These are phyloP conservation scores for Spergularia azorica DNA, from an alignment of 179 eudicot species.

Conservation along the genomic window DNA sequence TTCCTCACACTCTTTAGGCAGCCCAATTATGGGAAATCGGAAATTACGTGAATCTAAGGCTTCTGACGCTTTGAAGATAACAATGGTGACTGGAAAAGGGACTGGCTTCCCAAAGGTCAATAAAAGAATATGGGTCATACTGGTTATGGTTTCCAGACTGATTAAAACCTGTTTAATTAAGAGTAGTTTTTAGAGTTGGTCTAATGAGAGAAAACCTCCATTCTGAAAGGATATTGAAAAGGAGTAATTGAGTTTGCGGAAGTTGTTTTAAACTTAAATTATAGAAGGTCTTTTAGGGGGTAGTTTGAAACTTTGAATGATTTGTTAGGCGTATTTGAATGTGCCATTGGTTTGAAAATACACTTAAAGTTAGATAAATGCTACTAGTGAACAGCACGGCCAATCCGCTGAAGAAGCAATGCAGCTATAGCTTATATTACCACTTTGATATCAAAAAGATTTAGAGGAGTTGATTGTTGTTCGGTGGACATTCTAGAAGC, in stretches of 20 bases:
- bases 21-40: too few species aligned
- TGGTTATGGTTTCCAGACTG: background rate
- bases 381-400: background rate
- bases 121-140: background rate
- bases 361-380: background rate
- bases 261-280: background rate
- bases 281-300: background rate
- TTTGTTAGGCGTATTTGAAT: background rate
- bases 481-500: background rate
- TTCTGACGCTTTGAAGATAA: too few species aligned
- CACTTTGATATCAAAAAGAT: background rate
- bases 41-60: too few species aligned
- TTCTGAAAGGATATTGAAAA: background rate
- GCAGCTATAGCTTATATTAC: slow-evolving; percentile 2
- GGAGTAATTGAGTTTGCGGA: background rate
- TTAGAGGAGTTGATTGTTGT: background rate
- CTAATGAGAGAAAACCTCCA: background rate
- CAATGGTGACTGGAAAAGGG: too few species aligned
- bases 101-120: background rate
- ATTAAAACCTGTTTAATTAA: background rate
- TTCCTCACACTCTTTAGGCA: too few species aligned
- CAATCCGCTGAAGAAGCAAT: background rate
- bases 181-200: background rate
- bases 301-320: background rate
- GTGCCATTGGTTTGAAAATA: background rate